Conservation (phyloP, 2,329 filamentous ascomycete genomes). For the Colletotrichum camelliae region DNA sequence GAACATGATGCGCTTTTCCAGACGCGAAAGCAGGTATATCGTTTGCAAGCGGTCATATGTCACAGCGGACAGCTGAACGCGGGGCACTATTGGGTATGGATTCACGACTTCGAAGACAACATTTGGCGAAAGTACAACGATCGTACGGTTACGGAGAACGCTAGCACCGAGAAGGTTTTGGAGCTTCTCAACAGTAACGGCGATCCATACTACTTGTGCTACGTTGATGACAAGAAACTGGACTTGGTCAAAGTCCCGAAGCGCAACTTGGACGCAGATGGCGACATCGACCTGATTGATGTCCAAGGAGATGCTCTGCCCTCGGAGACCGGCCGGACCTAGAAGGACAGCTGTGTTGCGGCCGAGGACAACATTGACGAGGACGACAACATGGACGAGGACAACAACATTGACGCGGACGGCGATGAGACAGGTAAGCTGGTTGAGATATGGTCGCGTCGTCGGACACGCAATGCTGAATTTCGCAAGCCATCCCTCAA, state of each 20-base stretch:
- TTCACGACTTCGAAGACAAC: slow-evolving; percentile 79
- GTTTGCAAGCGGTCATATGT: slow-evolving; percentile 90
- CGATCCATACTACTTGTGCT: slow-evolving; percentile 84
- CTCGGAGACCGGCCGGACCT: background rate
- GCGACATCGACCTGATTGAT: slow-evolving; percentile 4
- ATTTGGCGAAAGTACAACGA: slow-evolving; percentile 97
- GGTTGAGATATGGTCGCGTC: background rate
- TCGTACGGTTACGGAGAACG: slow-evolving; percentile 73
- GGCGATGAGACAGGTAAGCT: background rate
- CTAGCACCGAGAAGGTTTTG: slow-evolving; percentile 72
- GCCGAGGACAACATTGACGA: background rate
- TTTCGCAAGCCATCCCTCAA: background rate
- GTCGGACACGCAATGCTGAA: background rate
- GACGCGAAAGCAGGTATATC: slow-evolving; percentile 74
- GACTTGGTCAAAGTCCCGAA: slow-evolving; percentile 52
- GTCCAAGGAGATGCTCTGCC: background rate
- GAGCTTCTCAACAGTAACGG: slow-evolving; percentile 69
- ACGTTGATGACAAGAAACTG: slow-evolving; percentile 73
- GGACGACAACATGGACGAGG: background rate
- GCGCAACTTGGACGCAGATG: slow-evolving; percentile 8
- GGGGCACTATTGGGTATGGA: slow-evolving; percentile 97
- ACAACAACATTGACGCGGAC: background rate
- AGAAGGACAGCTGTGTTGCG: background rate
- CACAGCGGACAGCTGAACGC: slow-evolving; percentile 76
- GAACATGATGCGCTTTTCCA: slow-evolving; percentile 58